A percentile compares a stretch with the other conserved stretches of the same genome.
Conservation (phyloP, 2,329 filamentous ascomycete genomes). For the Juglanconis sp. region DNA sequence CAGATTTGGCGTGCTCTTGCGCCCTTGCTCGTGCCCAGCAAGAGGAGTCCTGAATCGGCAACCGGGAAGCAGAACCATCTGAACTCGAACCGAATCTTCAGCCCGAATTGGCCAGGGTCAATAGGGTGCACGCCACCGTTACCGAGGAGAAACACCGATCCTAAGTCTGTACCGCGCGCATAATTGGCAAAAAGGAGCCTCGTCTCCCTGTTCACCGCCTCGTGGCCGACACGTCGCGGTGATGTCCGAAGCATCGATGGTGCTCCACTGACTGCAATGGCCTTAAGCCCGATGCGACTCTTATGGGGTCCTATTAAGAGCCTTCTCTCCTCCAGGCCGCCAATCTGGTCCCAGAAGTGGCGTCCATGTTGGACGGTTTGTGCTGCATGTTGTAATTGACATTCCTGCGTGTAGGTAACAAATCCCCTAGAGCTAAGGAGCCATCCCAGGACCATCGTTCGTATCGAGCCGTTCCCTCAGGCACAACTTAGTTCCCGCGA, state of each 20-base stretch:
- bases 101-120: not conserved
- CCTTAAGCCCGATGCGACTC: not conserved
- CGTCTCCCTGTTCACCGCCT: not conserved
- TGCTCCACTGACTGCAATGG: not conserved
- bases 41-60: not conserved
- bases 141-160: not conserved
- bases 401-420: not conserved
- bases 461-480: not conserved
- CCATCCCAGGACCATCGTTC: not conserved
- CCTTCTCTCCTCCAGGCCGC: not conserved
- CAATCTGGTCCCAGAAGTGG: not conserved
- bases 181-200: not conserved
- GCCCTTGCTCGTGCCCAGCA: not conserved
- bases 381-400: not conserved
- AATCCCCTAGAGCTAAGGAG: not conserved
- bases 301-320: not conserved
- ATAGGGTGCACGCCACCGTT: not conserved
- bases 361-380: not conserved
- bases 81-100: not conserved
- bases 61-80: not conserved
- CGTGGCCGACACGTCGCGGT: not conserved
- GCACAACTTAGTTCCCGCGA: not conserved
- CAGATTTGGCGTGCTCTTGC: not conserved
- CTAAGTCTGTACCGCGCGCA: not conserved
- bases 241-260: not conserved